Evolutionary conservation across 2,329 filamentous ascomycete genomes (phyloP).

Genomic region (Fusarium liriodendri): DNA sequence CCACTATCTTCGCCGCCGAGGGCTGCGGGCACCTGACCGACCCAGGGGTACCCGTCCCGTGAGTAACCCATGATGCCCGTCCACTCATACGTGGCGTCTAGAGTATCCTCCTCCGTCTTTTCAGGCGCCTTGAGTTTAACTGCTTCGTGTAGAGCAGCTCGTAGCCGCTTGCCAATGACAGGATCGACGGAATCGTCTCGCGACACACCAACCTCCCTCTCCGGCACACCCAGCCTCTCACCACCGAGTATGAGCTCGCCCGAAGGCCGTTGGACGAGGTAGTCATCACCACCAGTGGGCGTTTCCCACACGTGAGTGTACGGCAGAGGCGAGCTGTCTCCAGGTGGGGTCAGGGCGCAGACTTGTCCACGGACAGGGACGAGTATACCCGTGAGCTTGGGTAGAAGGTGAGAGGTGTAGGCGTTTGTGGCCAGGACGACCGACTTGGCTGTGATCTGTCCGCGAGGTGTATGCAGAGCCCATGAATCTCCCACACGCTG

Average conservation of each 20-base stretch:
- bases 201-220: conserved; percentile 62
- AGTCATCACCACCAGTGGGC: conserved; percentile 69
- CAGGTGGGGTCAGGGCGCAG: conserved; percentile 71
- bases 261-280: conserved; percentile 76
- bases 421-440: conserved; percentile 86
- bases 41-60: conserved; percentile 75
- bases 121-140: conserved; percentile 55
- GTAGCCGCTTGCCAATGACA: conserved; percentile 66
- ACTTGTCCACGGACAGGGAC: conserved; percentile 83
- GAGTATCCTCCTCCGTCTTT: conserved; percentile 53
- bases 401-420: conserved; percentile 82
- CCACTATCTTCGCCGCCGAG: conserved; percentile 60
- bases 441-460: conserved; percentile 69
- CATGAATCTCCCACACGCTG: conserved; percentile 58
- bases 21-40: conserved; percentile 71
- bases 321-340: conserved; percentile 52
- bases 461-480: conserved; percentile 75
- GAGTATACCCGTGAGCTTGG: conserved; percentile 75
- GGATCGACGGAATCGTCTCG: conserved; percentile 70
- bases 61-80: conserved; percentile 85
- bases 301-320: conserved; percentile 74
- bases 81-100: conserved; percentile 74
- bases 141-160: conserved; percentile 54
- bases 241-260: conserved; percentile 76
- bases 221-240: conserved; percentile 67